These are phyloP conservation scores for Ceratonia siliqua DNA, from an alignment of 306 rosid species.

Conservation along the genomic window DNA sequence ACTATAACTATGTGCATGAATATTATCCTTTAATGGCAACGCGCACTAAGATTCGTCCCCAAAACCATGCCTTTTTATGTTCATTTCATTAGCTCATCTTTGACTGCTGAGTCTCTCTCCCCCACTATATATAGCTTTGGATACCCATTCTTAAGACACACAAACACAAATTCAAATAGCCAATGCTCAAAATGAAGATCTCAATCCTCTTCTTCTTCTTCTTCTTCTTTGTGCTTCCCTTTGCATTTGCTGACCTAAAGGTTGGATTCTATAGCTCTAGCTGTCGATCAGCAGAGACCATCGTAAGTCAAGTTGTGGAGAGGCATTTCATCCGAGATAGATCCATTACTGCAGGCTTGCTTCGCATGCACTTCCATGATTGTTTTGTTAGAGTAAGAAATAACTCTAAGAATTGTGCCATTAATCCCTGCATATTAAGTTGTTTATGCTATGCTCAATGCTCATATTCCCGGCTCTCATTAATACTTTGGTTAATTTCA, in stretches of 20 bases:
- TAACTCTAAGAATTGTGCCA: background rate
- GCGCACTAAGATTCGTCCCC: background rate
- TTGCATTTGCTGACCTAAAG: conserved; percentile 39
- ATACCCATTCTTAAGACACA: background rate
- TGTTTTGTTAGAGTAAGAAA: conserved; percentile 56
- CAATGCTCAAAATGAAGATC: conserved; percentile 30
- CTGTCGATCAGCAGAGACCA: conserved; percentile 51
- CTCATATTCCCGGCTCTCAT: background rate
- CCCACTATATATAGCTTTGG: conserved; percentile 9
- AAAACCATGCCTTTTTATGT: background rate
- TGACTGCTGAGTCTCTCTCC: background rate
- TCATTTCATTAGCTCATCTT: background rate
- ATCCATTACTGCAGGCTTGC: conserved; percentile 49
- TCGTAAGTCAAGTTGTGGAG: conserved; percentile 42
- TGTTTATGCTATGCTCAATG: too few relatives aligned
- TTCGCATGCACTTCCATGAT: conserved; percentile 68
- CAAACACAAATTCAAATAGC: background rate
- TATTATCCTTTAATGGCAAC: background rate
- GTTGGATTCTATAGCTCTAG: conserved; percentile 49
- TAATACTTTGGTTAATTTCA: conserved; percentile 8
- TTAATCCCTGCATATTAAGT: too few relatives aligned
- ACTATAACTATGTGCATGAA: background rate
- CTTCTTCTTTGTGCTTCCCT: conserved; percentile 23
- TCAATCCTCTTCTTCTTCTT: conserved; percentile 6
- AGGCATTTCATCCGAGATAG: conserved; percentile 25